Evolutionary conservation across 257 asterid genomes (phyloP).

Genomic region (Thymus mandschuricus): DNA sequence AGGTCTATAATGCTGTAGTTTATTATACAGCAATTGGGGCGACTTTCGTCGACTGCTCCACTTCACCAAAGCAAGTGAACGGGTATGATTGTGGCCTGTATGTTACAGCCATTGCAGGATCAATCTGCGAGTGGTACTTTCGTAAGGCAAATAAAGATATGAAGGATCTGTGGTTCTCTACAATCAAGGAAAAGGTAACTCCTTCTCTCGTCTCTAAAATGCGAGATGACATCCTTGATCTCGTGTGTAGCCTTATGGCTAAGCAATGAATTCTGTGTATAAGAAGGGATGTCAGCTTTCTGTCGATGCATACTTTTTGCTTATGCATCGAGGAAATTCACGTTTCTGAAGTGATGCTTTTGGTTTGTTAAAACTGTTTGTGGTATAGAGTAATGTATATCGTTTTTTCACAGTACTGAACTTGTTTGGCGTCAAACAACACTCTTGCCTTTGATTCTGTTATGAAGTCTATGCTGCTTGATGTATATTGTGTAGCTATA

Average conservation of each 20-base stretch:
- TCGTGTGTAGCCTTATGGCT: slow-evolving; percentile 53
- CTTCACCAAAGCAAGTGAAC: slow-evolving; percentile 39
- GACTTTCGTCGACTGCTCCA: slow-evolving; percentile 35
- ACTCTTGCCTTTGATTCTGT: no score
- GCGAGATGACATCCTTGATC: slow-evolving; percentile 59
- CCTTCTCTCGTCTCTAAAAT: slow-evolving; percentile 50
- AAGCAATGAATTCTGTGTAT: slow-evolving; percentile 26
- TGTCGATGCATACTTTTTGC: neutral
- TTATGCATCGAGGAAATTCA: neutral
- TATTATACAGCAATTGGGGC: slow-evolving; percentile 37
- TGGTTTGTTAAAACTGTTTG: no score
- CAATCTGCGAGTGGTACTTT: slow-evolving; percentile 62
- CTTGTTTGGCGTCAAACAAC: neutral
- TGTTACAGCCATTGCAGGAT: slow-evolving; percentile 65
- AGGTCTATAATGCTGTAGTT: slow-evolving; percentile 46
- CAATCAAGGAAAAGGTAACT: slow-evolving; percentile 49
- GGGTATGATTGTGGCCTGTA: slow-evolving; percentile 85
- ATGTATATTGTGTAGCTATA: no score
- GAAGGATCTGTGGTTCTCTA: slow-evolving; percentile 53
- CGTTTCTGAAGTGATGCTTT: no score
- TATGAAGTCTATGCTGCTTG: no score
- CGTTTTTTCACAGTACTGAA: neutral
- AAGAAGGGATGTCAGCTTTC: neutral
- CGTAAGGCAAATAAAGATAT: slow-evolving; percentile 34
- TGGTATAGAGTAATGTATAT: no score